A percentile compares a stretch with the other conserved stretches of the same genome.
Evolutionary conservation across 2,329 filamentous ascomycete genomes (phyloP).

Genomic region (Pezicula rhizophila): DNA sequence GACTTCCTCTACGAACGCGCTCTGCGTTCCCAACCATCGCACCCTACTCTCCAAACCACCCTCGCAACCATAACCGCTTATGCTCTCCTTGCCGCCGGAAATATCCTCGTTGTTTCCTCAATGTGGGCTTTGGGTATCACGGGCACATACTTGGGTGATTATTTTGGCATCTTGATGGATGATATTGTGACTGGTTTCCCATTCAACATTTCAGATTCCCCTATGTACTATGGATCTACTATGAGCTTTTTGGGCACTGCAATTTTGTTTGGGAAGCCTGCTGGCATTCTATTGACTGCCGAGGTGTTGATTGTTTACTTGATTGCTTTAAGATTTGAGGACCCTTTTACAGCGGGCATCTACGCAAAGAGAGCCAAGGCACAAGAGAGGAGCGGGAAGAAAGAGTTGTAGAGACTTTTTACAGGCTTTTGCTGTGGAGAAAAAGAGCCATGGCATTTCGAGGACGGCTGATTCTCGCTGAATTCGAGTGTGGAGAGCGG

Average conservation of each 20-base stretch:
- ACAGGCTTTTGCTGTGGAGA: too few relatives aligned
- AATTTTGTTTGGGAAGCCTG: constrained; percentile 79
- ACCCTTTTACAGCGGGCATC: constrained; percentile 89
- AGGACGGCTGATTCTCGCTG: too few relatives aligned
- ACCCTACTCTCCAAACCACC: constrained; percentile 62
- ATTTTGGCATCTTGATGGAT: constrained; percentile 98
- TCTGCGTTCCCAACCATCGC: constrained; percentile 67
- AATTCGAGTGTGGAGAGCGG: neutral
- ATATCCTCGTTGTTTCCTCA: constrained; percentile 77
- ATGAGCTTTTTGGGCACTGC: constrained; percentile 88
- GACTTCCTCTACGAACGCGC: constrained; percentile 84
- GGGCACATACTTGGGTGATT: constrained; percentile 94
- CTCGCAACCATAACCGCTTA: constrained; percentile 59
- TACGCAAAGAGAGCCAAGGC: constrained; percentile 77
- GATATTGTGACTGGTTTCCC: constrained; percentile 90
- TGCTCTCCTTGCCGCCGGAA: constrained; percentile 67
- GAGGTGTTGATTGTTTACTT: constrained; percentile 75
- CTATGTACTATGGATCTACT: constrained; percentile 95
- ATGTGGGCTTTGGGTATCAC: constrained; percentile 92
- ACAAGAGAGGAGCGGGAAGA: constrained; percentile 34
- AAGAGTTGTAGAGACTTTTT: constrained; percentile 14
- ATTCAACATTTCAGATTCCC: constrained; percentile 83
- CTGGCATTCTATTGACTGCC: constrained; percentile 69
- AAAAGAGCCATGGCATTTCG: too few relatives aligned
- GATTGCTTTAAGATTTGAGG: constrained; percentile 78